Evolutionary conservation across 2,329 filamentous ascomycete species (phyloP).

Genomic region (Diaporthe eres): DNA sequence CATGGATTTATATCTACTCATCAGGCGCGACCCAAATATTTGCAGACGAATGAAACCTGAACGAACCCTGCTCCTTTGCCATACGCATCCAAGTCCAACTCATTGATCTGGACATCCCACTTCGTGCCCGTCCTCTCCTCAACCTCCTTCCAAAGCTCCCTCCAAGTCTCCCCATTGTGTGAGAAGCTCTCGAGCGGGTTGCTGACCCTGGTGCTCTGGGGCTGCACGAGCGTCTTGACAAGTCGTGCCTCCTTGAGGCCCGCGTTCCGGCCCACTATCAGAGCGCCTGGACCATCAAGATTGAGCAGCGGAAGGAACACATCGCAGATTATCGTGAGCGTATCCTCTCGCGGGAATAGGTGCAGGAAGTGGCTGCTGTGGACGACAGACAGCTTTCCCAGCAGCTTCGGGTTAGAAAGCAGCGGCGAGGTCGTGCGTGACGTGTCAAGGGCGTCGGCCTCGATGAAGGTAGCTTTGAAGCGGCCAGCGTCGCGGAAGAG

Average conservation of each 20-base stretch:
- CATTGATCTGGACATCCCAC: not conserved
- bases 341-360: not conserved
- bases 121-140: not conserved
- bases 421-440: not conserved
- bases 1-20: not conserved
- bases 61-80: not conserved
- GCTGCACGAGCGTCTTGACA: not conserved
- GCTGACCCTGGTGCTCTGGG: not conserved
- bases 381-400: not conserved
- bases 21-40: not conserved
- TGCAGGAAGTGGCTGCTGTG: slow-evolving; percentile 1
- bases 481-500: not conserved
- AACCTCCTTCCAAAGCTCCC: not conserved
- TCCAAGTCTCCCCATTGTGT: not conserved
- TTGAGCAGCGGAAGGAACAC: not conserved
- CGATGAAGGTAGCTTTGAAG: not conserved
- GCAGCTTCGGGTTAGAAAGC: not conserved
- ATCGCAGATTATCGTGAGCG: not conserved
- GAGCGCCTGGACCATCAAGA: not conserved
- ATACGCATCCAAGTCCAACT: not conserved
- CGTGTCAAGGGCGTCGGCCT: not conserved
- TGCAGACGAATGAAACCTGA: not conserved
- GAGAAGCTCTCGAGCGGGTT: slow-evolving; percentile 2
- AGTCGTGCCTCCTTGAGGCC: not conserved
- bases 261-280: not conserved